These are phyloP conservation scores for Chrysoporthe puriensis DNA, from an alignment of 2,329 filamentous ascomycete species.

Conservation along the genomic window DNA sequence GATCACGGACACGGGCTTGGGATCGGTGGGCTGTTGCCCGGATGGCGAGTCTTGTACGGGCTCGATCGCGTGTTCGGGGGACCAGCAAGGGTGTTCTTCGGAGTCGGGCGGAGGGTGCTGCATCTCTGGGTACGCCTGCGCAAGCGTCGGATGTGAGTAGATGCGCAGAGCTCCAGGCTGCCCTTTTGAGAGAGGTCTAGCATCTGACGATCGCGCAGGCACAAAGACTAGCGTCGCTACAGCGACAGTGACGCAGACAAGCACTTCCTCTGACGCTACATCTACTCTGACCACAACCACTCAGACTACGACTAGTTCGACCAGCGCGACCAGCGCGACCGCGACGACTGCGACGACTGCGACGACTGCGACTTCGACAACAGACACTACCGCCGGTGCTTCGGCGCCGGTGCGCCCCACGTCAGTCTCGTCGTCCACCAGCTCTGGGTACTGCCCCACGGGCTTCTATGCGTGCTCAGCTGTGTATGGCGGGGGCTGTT, in stretches of 20 bases:
- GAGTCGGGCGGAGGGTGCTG: conserved; percentile 76
- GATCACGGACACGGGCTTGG: conserved; percentile 64
- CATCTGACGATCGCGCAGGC: conserved; percentile 35
- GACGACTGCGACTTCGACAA: conserved; percentile 37
- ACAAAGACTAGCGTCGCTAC: conserved; percentile 38
- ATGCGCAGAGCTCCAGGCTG: conserved; percentile 5
- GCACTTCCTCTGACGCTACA: conserved; percentile 35
- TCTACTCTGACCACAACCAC: conserved; percentile 43
- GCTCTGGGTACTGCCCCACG: conserved; percentile 69
- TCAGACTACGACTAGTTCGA: conserved; percentile 42
- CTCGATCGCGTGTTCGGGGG: conserved; percentile 62
- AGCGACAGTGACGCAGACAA: conserved; percentile 34
- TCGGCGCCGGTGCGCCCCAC: conserved; percentile 53
- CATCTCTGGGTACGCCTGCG: conserved; percentile 70
- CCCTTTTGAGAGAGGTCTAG: neutral
- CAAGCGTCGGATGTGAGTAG: conserved; percentile 69
- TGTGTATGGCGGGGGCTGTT: conserved; percentile 81
- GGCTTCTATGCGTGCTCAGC: conserved; percentile 93
- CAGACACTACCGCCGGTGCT: conserved; percentile 42
- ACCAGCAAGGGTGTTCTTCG: conserved; percentile 66
- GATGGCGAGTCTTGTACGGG: conserved; percentile 66
- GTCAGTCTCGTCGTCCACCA: conserved; percentile 41
- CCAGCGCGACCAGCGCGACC: conserved; percentile 27
- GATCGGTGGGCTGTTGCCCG: conserved; percentile 77
- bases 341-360: conserved; percentile 23